Base-by-base conservation (phyloP, 768 basidiomycete genomes). In the Kwoniella mangroviensis region DNA sequence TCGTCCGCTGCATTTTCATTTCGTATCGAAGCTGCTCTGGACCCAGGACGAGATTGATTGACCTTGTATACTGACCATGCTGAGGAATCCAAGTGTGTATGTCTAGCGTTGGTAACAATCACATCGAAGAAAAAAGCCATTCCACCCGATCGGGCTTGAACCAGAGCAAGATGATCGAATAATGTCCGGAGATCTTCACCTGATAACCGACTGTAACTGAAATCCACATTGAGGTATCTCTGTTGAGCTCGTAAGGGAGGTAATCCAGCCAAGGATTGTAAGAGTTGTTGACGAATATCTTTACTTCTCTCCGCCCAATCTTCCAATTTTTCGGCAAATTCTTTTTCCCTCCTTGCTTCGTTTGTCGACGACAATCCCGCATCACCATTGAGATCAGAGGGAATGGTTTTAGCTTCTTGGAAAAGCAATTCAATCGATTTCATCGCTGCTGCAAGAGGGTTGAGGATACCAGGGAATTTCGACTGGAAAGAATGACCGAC, bases 71-170 rank as follows among this genome's bases (percentile, higher is more conserved):
- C 80, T 3, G 71, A 75, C 59, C 75, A 80, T 9, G 78, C 79
- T 2, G 76, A 65, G 1, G 80, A 81, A 65, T 83, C 78, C 21
- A 83, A 65, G 63, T 83, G 81, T 1, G 71, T 62, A 63, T 80
- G 80, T 43, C 68, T 43, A 24, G 77, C 73, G 61, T 79, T 81
- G 22, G 55, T 73, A 26, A 78, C 70, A 43, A 83, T 69, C 12
- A 83, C 77, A 53, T 83, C 81, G 69, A 81, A 83, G 65, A 81
- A 83, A 61, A 81, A 78, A 1, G 76, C 74, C 59, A 81, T 55
- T 6, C 81, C 81, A 17, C 74, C 71, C 3, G 78, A 79, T 13
- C 81, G 72, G 40, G 76, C 67, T 68, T 81, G 81, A 2, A 80
- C 65, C 0, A 65, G 41, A 15, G 75, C 78, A n/a, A 79, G 67